Evolutionary conservation across 108 stramenopile species (phyloP).

Genomic region (Poteriospumella lacustris): DNA sequence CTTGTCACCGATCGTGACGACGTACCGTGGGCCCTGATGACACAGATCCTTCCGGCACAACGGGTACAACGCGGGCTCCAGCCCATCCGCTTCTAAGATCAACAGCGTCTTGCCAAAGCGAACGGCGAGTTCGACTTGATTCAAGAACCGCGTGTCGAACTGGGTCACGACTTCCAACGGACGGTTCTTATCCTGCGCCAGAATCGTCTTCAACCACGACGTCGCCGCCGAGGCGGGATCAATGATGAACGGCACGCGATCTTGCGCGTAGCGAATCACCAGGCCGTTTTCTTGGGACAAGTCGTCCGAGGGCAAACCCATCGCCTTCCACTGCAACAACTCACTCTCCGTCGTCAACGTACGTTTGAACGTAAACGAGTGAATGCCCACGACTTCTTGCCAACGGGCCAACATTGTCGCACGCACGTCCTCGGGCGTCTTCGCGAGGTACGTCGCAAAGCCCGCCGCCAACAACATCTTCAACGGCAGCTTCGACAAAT

Average conservation of each 20-base stretch:
- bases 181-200: constrained; percentile 31
- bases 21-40: constrained; percentile 52
- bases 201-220: constrained; percentile 46
- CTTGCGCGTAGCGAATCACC: constrained; percentile 35
- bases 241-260: constrained; percentile 56
- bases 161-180: constrained; percentile 50
- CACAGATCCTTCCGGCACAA: constrained; percentile 31
- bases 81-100: constrained; percentile 42
- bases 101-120: constrained; percentile 64
- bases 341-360: constrained; percentile 54
- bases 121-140: constrained; percentile 52
- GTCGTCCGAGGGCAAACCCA: constrained; percentile 53
- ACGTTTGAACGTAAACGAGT: constrained; percentile 38
- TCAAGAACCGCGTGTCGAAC: constrained; percentile 36
- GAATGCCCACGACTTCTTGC: constrained; percentile 16
- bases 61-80: constrained; percentile 58
- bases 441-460: constrained; percentile 53
- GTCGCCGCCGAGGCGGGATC: constrained; percentile 52
- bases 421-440: constrained; percentile 33
- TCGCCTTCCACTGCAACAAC: constrained; percentile 53
- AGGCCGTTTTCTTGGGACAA: constrained; percentile 51
- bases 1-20: constrained; percentile 50
- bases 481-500: constrained; percentile 39
- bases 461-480: constrained; percentile 55
- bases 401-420: constrained; percentile 40